Base-by-base conservation (phyloP, 306 rosid species). In the Coriaria nepalensis region DNA sequence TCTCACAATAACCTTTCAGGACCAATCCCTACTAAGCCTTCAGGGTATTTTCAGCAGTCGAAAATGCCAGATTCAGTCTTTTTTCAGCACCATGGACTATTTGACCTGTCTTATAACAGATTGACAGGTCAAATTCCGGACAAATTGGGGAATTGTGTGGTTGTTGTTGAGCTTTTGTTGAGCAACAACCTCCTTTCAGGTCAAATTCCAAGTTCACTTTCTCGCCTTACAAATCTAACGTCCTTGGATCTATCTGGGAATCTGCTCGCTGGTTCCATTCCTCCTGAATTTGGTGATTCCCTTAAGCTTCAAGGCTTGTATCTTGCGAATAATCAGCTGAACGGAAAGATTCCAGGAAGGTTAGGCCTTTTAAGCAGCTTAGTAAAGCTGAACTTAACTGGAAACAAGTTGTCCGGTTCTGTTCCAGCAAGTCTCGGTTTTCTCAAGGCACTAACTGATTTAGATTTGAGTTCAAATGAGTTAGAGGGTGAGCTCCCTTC, bases 311-410 rank as follows among this genome's bases (percentile, higher is more conserved):
- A 92, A 63, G 98, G 98, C 39, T 57, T 92, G 49, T 79, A 79
- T 78, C 68, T 92, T 10, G 93, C 86, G 45, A 66, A 73, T 37
- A 92, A 92, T 63, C 68, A 52, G 49, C 96, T 92, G 36, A 67
- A 64, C 7, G 80, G 81, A 15, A 38, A 65, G 33, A 75, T 92
- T 29, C 98, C 98, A 0, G 72, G 10, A 55, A 85, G 78, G 64
- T 72, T 85, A 5, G 83, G 94, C 36, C 45, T 47, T 50, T 37
- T 84, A 74, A 72, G 59, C 34, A 61, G 78, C 57, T 71, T 92
- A 73, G 98, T 85, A 48, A 92, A 92, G 83, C 69, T 92, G 63
- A 92, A 92, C 67, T 75, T 92, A 68, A 92, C 98, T 39, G 76
- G 81, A 42, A 92, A 92, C 47, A 68, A 64, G 66, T 40, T 92